Evolutionary conservation across 2,329 filamentous ascomycete genomes (phyloP).

Genomic region (Fusarium piperis): DNA sequence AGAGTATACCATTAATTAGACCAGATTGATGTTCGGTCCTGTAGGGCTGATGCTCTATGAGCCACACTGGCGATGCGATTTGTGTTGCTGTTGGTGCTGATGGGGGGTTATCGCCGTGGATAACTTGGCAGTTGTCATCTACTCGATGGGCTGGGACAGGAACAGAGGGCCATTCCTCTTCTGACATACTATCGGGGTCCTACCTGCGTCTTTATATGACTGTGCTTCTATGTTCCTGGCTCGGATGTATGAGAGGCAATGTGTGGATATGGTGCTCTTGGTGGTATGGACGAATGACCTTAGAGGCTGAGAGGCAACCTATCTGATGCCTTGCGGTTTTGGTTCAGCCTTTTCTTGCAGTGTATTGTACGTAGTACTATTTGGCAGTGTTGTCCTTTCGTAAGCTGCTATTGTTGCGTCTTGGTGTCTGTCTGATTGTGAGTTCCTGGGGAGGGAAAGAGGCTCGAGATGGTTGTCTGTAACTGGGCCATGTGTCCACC

Average conservation of each 20-base stretch:
- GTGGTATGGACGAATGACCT: neutral
- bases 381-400: neutral
- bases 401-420: neutral
- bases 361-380: neutral
- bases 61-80: neutral
- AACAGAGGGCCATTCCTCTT: too few relatives aligned
- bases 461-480: neutral
- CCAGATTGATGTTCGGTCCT: too few relatives aligned
- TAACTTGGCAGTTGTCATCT: neutral
- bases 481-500: neutral
- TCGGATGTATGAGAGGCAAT: neutral
- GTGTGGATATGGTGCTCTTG: neutral
- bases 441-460: neutral
- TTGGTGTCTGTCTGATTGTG: neutral
- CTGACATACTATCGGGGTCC: neutral
- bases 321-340: neutral
- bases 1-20: neutral
- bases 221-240: neutral
- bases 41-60: neutral
- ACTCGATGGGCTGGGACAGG: neutral
- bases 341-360: accelerated
- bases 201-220: accelerated
- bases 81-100: neutral
- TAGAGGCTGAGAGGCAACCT: neutral
- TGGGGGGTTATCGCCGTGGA: neutral